Base-by-base conservation (phyloP, 73 alveolate species). In the Breviolum minutum region DNA sequence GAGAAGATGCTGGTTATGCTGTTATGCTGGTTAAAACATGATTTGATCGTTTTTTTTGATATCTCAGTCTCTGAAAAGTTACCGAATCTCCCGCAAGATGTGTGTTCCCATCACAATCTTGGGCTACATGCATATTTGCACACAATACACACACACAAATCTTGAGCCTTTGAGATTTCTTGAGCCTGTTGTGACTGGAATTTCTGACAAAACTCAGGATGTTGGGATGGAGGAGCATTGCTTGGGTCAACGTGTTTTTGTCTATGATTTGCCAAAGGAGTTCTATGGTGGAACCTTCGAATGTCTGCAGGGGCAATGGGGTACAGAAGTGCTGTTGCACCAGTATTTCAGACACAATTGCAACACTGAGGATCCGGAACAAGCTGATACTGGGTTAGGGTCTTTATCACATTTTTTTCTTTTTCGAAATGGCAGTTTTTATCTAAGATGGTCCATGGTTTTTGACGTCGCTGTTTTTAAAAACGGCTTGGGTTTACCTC, bases 281-380 rank as follows among this genome's bases (percentile, higher is more conserved):
- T 62, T 92, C 81, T 92, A 92, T n/a, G 98, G 98, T 20, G 98
- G 81, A 20, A 88, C 95, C 86, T 66, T 88, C 22, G 83, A 88
- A 30, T 88, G 95, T 32, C 66, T 88, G 94, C 99, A 94, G 60
- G 99, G 99, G 14, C 99, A 94, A 17, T 94, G 99, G 99, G 99
- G 99, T 11, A 94, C 99, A 1, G 99, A 94, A 80, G 99, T 94
- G n/a, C 85, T 94, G 60, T 66, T 94, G 48, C 99, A 94, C 40
- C 94, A 94, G 1, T 94, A 94, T 82, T 94, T 94, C 63, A 81
- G 94, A 29, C 98, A 92, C 90, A 94, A 80, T 60, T 94, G 99
- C 94, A 94, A 80, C 70, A 94, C 99, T 10, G 30, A 17, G 22
- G 94, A 94, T 60, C 85, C 99, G 2, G 94, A 94, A 5, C 63